phyloP scores from a whole-genome alignment of 2,329 filamentous ascomycete genomes.

The Aureobasidium uvarum region DNA sequence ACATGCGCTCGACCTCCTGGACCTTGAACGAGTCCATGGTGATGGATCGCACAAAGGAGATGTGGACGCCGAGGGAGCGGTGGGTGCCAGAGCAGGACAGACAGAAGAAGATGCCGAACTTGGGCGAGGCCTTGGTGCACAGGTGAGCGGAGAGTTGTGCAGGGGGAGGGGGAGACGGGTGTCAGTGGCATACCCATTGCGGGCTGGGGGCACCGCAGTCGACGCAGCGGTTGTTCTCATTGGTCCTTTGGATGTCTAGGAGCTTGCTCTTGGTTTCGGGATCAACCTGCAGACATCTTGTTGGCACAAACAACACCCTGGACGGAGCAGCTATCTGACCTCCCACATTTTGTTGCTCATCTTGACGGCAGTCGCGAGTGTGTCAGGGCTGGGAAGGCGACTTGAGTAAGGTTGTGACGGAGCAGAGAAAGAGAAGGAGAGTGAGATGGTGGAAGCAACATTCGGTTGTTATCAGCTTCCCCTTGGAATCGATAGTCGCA shows the following conservation, averaged over 20 bases:
- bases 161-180: background rate
- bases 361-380: background rate
- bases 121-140: slow-evolving; percentile 65
- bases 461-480: background rate
- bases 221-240: slow-evolving; percentile 86
- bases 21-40: slow-evolving; percentile 99
- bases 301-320: slow-evolving; percentile 1
- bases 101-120: slow-evolving; percentile 99
- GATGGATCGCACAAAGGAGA: slow-evolving; percentile 95
- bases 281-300: slow-evolving; percentile 60
- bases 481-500: background rate
- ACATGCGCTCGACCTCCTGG: slow-evolving; percentile 90
- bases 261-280: slow-evolving; percentile 97
- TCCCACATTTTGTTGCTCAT: slow-evolving; percentile 75
- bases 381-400: background rate
- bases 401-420: background rate
- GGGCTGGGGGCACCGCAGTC: slow-evolving; percentile 94
- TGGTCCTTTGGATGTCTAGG: slow-evolving; percentile 83
- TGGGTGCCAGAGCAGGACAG: slow-evolving; percentile 93
- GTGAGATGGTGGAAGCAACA: background rate
- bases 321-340: slow-evolving; percentile 31
- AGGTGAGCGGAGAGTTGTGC: background rate
- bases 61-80: slow-evolving; percentile 92
- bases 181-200: slow-evolving; percentile 74
- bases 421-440: background rate